Evolutionary conservation across 106 monocot genomes (phyloP).

Genomic region (Cymbidium sinense): DNA sequence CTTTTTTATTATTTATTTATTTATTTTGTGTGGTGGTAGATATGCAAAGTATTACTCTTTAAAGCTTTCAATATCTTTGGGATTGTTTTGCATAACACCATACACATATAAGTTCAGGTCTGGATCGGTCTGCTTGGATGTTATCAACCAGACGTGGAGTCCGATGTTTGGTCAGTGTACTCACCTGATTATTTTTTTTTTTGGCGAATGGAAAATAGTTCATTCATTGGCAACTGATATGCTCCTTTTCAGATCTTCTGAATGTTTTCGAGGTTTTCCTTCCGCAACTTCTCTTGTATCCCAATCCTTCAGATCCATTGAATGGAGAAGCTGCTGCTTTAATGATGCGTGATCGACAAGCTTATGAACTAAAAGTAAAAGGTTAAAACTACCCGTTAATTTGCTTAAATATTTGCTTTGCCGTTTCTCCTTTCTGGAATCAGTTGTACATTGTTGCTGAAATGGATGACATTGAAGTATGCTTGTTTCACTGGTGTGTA

Average conservation of each 20-base stretch:
- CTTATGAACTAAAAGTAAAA: conserved; percentile 74
- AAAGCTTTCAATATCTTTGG: neutral
- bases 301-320: conserved; percentile 80
- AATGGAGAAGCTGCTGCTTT: conserved; percentile 75
- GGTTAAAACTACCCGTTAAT: conserved; percentile 24
- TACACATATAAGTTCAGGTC: conserved; percentile 33
- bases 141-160: conserved; percentile 89
- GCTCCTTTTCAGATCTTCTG: conserved; percentile 50
- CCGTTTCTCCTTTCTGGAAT: neutral
- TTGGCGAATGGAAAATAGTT: neutral
- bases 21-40: neutral
- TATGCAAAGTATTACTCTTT: neutral
- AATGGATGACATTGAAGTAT: neutral
- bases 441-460: neutral
- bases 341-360: conserved; percentile 59
- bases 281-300: conserved; percentile 74
- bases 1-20: neutral
- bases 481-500: neutral
- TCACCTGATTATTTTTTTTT: neutral
- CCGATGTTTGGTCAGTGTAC: conserved; percentile 68
- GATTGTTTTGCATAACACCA: neutral
- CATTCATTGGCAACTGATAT: neutral
- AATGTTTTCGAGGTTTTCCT: conserved; percentile 82
- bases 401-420: neutral
- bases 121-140: conserved; percentile 88